These are phyloP conservation scores for Cladosporium sp. DNA, from an alignment of 2,329 filamentous ascomycete species.

Conservation along the genomic window DNA sequence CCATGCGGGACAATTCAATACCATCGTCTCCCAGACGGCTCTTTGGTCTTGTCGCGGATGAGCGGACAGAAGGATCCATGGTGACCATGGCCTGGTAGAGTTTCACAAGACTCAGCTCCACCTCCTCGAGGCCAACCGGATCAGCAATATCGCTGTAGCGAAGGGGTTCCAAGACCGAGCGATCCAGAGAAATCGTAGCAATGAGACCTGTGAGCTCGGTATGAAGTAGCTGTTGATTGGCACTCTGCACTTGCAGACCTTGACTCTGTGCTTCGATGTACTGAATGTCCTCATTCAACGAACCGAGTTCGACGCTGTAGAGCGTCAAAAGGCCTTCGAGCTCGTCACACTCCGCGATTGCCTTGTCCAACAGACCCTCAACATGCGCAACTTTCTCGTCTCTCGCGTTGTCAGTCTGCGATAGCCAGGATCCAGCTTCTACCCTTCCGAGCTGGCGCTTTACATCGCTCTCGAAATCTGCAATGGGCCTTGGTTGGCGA, in stretches of 20 bases:
- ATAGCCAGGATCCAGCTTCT: conserved; percentile 89
- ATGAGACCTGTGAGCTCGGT: conserved; percentile 86
- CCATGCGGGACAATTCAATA: conserved; percentile 77
- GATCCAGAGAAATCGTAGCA: conserved; percentile 83
- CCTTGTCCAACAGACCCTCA: conserved; percentile 77
- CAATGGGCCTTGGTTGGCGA: conserved; percentile 69
- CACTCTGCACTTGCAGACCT: conserved; percentile 92
- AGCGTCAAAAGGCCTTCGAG: conserved; percentile 89
- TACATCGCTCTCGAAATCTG: conserved; percentile 76
- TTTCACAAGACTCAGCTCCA: conserved; percentile 72
- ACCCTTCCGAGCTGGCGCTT: conserved; percentile 85
- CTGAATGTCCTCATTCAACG: conserved; percentile 88
- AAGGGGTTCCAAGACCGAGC: conserved; percentile 69
- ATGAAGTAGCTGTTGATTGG: conserved; percentile 91
- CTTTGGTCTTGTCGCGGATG: conserved; percentile 37
- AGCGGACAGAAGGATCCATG: conserved; percentile 77
- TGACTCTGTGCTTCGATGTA: conserved; percentile 98
- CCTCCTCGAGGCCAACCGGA: conserved; percentile 65
- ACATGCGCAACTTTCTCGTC: conserved; percentile 87
- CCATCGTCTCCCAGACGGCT: conserved; percentile 55
- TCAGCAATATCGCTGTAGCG: conserved; percentile 70
- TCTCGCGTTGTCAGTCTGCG: conserved; percentile 69
- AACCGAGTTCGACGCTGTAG: conserved; percentile 91
- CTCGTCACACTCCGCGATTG: conserved; percentile 94
- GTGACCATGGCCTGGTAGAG: conserved; percentile 91